Base-by-base conservation (phyloP, 1,139 yeast genomes). In the Insectozyma bohioensis region DNA sequence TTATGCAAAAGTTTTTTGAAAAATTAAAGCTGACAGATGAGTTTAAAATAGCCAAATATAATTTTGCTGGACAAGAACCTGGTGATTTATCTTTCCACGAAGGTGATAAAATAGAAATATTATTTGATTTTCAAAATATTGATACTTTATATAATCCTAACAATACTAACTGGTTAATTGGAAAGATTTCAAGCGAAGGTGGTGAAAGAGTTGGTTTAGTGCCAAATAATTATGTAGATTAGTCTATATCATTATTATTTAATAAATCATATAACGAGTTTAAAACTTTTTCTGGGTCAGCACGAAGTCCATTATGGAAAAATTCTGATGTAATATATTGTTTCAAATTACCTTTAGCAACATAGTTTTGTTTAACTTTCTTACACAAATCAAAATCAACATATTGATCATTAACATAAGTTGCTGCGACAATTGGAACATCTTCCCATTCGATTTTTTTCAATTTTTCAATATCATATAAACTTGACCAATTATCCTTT, bases 341-440 rank as follows among this genome's bases (percentile, higher is more conserved):
- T 46, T 63, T 58, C 42, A 65, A 54, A 41, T 62, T 68, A 4
- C 61, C 69, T 27, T 49, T 47, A 5, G 52, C 54, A 11, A 53
- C 46, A 48, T 59, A 69, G 3, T 46, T 43, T 13, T 53, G 42
- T 37, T 67, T 54, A 33, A 66, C 65, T 40, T 47, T 42, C 48
- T 58, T 57, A n/a, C 65, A 52, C 16, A 71, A 40, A 18, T 63
- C 61, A 40, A 71, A 71, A 43, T 75, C 80, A 24, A 76, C 82
- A 45, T 74, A 76, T 44, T 70, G 75, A 47, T 76, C 83, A 39
- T 67, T 56, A 31, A 54, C 59, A 45, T 74, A 76, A 2, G 73
- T 56, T 4, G 77, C 72, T 3, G 78, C 77, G 10, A 64, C 77
- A 13, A 77, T 65, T 2, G 78, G 78, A 9, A 75, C 61, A n/a